These are phyloP conservation scores for Trichoderma endophyticum DNA, from an alignment of 2,329 filamentous ascomycete species.

Conservation along the genomic window DNA sequence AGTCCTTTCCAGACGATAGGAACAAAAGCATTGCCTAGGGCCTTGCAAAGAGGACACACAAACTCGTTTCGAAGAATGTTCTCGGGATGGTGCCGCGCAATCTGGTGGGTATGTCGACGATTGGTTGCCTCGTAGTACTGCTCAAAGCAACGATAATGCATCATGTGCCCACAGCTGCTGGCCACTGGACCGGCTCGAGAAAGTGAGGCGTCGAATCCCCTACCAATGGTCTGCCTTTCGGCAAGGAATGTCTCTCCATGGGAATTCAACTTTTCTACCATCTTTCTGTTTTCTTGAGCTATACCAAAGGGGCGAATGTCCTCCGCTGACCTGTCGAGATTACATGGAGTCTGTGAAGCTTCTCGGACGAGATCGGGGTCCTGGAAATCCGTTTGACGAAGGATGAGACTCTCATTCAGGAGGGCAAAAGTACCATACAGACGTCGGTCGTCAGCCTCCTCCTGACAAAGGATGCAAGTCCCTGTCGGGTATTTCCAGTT, in stretches of 20 bases:
- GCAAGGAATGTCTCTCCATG: conserved; percentile 67
- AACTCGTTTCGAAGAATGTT: conserved; percentile 78
- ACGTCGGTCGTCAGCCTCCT: conserved; percentile 84
- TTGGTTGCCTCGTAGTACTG: conserved; percentile 82
- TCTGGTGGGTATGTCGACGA: conserved; percentile 83
- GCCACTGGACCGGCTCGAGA: conserved; percentile 75
- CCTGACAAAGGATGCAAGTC: conserved; percentile 94
- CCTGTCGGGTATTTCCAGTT: conserved; percentile 86
- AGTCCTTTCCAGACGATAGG: conserved; percentile 95
- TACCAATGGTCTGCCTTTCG: conserved; percentile 80
- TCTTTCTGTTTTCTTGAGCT: conserved; percentile 77
- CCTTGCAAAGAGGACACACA: conserved; percentile 94
- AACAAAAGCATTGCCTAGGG: conserved; percentile 88
- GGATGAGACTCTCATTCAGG: conserved; percentile 78
- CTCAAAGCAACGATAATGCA: conserved; percentile 97
- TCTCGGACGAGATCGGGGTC: conserved; percentile 84
- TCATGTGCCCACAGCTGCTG: conserved; percentile 93
- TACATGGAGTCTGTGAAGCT: conserved; percentile 71
- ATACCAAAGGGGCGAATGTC: conserved; percentile 84
- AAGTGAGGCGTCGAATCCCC: conserved; percentile 73
- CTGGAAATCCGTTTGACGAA: conserved; percentile 80
- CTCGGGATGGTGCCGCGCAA: conserved; percentile 91
- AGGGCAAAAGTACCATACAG: conserved; percentile 93
- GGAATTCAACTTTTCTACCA: conserved; percentile 71
- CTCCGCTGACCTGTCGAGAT: conserved; percentile 82